Conservation (phyloP, 345 rosid species). For the Ceriops zippeliana region DNA sequence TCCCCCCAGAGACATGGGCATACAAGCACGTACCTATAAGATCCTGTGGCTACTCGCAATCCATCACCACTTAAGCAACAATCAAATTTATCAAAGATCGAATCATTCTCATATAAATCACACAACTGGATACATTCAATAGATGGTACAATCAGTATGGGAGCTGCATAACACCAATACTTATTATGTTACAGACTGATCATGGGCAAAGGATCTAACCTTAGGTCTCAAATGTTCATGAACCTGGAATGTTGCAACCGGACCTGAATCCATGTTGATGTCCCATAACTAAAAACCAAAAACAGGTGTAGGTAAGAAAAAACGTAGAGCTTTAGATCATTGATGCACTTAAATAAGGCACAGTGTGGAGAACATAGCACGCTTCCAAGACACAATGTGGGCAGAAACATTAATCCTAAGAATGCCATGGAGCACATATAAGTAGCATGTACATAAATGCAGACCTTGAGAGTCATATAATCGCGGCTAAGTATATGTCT, state of each 20-base stretch:
- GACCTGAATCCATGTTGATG: constrained; percentile 93
- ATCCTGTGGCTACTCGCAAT: constrained; percentile 86
- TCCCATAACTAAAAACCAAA: constrained; percentile 53
- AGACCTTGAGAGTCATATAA: constrained; percentile 99
- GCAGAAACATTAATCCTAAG: no score
- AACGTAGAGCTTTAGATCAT: not conserved
- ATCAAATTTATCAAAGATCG: constrained; percentile 96
- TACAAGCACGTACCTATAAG: constrained; percentile 67
- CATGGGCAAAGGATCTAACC: constrained; percentile 39
- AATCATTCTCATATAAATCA: constrained; percentile 96
- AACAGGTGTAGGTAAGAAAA: constrained; percentile 2
- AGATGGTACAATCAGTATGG: constrained; percentile 15
- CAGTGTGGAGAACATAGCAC: no score
- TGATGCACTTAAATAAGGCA: not conserved
- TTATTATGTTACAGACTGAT: not conserved
- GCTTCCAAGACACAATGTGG: no score
- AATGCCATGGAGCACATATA: no score
- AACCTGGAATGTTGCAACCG: constrained; percentile 77
- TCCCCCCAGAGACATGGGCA: constrained; percentile 5
- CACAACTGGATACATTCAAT: constrained; percentile 61
- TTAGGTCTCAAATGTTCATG: constrained; percentile 73
- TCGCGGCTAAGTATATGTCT: constrained; percentile 94
- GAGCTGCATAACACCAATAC: not conserved
- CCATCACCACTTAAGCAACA: constrained; percentile 97
- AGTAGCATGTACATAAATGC: not conserved